Conservation (phyloP, 1,284 basidiomycete species). For the Pyrrhoderma lamaoense region DNA sequence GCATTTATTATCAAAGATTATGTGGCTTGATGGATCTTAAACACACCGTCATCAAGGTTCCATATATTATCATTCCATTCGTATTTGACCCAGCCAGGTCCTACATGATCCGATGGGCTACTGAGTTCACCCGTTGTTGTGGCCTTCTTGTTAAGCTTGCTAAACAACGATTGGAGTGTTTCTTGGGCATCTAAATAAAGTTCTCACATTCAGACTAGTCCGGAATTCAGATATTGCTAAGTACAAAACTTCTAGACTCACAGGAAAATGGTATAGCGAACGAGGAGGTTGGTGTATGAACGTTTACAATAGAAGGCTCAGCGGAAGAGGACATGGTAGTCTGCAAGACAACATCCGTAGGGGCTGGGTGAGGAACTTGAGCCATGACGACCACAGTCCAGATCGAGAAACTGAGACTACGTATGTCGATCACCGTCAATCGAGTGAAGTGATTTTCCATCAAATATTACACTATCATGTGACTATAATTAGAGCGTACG, state of each 20-base stretch:
- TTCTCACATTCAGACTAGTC: constrained; percentile 10
- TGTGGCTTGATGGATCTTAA: background rate
- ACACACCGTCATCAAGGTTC: constrained; percentile 70
- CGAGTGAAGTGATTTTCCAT: too few species aligned
- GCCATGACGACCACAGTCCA: too few species aligned
- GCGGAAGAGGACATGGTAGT: constrained; percentile 6
- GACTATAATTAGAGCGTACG: too few species aligned
- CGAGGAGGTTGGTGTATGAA: constrained; percentile 68
- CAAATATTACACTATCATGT: too few species aligned
- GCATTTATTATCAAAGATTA: too few species aligned
- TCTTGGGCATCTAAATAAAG: constrained; percentile 54
- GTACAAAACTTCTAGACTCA: constrained; percentile 29
- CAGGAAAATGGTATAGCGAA: constrained; percentile 68
- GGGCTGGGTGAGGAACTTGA: too few species aligned
- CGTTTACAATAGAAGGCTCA: constrained; percentile 41
- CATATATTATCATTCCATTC: constrained; percentile 65
- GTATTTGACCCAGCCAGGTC: constrained; percentile 75
- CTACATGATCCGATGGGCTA: constrained; percentile 34
- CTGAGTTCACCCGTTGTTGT: constrained; percentile 39
- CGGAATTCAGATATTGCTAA: constrained; percentile 3
- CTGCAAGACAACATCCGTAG: too few species aligned
- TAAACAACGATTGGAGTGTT: constrained; percentile 50
- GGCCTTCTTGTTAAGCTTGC: constrained; percentile 61
- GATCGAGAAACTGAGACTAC: too few species aligned
- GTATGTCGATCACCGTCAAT: too few species aligned